Base-by-base conservation (phyloP, 148 eudicot genomes). In the Rhododendron ovatum region DNA sequence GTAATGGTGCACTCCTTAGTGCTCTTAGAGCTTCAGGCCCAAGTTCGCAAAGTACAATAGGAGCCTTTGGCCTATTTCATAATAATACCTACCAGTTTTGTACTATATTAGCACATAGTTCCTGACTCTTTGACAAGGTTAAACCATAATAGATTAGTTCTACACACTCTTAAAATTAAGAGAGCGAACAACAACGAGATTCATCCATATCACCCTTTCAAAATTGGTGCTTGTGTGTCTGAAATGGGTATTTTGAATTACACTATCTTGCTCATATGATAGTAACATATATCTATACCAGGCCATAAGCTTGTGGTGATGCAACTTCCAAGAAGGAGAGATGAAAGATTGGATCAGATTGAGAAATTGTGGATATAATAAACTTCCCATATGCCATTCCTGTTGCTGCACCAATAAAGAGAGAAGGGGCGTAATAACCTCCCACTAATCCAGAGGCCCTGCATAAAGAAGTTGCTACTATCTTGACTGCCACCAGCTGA, bases 291-390 rank as follows among this genome's bases (percentile, higher is more conserved):
- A 80, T 76, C 50, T 59, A 47, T 95, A 96, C 99, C 98, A 95
- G 95, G 89, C 93, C 99, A 93, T 96, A 96, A 71, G 99, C 98
- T 93, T 95, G 97, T 78, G 99, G 97, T 81, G 98, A 92, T 81
- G 99, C 99, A 85, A 96, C 97, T 88, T 95, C 99, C 89, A 94
- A 63, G 85, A 92, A 85, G 61, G 96, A 83, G 71, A 91, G 85
- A 84, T 91, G 93, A 83, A 96, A 88, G 35, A 85, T 83, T 78
- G 95, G 93, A 91, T 89, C 87, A n/a, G 91, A 88, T 48, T 90
- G 91, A 77, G 94, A 87, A 88, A 95, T 89, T 79, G 90, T 83
- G 79, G 90, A 83, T 84, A 91, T 88, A 85, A 92, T 89, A 82
- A 93, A 81, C 89, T 95, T 95, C 80, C 99, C 99, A 90, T 95